Base-by-base conservation (phyloP, 495 filamentous ascomycete species). In the Lasiosphaeria hispida region DNA sequence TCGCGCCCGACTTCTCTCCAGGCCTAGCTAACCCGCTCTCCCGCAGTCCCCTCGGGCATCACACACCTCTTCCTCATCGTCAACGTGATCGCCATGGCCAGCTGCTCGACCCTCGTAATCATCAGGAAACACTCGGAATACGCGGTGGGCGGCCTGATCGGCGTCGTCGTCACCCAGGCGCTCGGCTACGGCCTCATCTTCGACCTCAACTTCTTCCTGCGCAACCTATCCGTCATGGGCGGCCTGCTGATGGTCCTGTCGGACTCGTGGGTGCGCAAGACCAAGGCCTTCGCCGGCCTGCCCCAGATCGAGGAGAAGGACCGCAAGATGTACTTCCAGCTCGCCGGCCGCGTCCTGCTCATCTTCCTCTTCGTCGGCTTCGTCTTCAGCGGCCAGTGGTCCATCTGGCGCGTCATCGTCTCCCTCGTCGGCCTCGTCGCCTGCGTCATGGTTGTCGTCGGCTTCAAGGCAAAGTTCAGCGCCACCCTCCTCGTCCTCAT, bases 391-490 rank as follows among this genome's bases (percentile, higher is more conserved):
- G 94, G 94, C 45, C 78, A 93, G 65, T 98, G 94, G 94, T 88
- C 84, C 61, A 69, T 96, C 60, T 88, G 89, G 79, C 82, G 94
- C 64, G 77, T 97, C 45, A 56, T 89, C 43, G 94, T 97, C 35
- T 90, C 86, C 63, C 59, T 90, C 51, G 76, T 97, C 58, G 94
- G 94, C 47, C 79, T 92, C 55, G 82, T 96, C 42, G 92, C 94
- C 40, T 97, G 95, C 66, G 85, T 98, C 62, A 98, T 98, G 94
- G 94, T 98, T 58, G 89, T 96, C 41, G 95, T 98, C 57, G 94
- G 94, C 44, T 98, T 98, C 83, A 98, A 98, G 86, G 92, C 94
- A 58, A 98, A 98, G 83, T 96, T 87, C 81, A 97, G 93, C 71
- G 93, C 94, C 13, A 90, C 92, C 36, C 85, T 97, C 60, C 77